These are phyloP conservation scores for Chernovozyma sophiae-reginae DNA, from an alignment of 1,139 yeast species.

Conservation along the genomic window DNA sequence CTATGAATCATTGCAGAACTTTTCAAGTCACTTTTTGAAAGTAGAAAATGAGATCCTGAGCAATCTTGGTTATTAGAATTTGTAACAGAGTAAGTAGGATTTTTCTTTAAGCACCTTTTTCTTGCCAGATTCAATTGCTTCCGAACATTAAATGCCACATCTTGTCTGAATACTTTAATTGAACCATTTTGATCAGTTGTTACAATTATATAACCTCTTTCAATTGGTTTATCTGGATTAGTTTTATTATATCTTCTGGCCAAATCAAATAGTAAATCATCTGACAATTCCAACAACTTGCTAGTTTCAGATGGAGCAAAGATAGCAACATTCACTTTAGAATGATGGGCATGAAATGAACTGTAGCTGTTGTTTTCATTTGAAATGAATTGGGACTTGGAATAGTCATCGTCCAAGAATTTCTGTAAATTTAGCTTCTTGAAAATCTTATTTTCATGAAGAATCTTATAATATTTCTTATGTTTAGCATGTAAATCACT, in stretches of 20 bases:
- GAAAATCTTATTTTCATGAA: constrained; percentile 32
- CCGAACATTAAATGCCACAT: constrained; percentile 49
- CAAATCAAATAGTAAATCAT: constrained; percentile 74
- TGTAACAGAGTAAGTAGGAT: no score
- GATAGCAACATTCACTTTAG: constrained; percentile 68
- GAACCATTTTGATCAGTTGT: constrained; percentile 74
- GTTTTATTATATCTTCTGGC: constrained; percentile 18
- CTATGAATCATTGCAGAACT: neutral
- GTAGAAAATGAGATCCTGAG: neutral
- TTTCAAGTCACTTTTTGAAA: neutral
- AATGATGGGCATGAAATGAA: constrained; percentile 73
- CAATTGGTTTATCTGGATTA: constrained; percentile 13
- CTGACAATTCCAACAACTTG: constrained; percentile 62
- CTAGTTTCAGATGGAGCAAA: constrained; percentile 78
- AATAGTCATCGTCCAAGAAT: constrained; percentile 20
- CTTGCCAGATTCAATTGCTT: constrained; percentile 12
- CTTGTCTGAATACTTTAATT: constrained; percentile 77
- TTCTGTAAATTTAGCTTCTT: constrained; percentile 21
- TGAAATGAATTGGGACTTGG: constrained; percentile 25
- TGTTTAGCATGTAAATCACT: constrained; percentile 30
- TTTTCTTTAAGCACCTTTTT: neutral
- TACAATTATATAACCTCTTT: constrained; percentile 51
- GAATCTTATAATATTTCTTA: constrained; percentile 25
- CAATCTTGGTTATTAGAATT: neutral
- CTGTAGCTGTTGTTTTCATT: constrained; percentile 54